Evolutionary conservation across 2,329 filamentous ascomycete genomes (phyloP).

Genomic region (Hypoxylon sp.): DNA sequence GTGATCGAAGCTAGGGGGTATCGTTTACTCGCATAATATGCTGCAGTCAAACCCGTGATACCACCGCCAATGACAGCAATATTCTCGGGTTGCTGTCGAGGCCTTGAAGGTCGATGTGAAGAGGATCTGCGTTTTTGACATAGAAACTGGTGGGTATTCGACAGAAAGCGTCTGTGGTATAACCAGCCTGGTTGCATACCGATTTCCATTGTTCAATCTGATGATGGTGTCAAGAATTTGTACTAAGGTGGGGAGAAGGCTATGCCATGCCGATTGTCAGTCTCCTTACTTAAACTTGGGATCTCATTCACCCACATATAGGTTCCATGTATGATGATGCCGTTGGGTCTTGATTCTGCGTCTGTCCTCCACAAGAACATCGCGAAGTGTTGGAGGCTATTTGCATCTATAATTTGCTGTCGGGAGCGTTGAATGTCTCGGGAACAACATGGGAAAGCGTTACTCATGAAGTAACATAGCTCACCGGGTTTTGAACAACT

Average conservation of each 20-base stretch:
- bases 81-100: constrained; percentile 5
- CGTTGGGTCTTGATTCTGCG: not conserved
- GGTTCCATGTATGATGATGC: constrained; percentile 3
- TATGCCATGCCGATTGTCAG: constrained; percentile 2
- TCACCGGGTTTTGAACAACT: not conserved
- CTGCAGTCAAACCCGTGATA: constrained; percentile 26
- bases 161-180: not conserved
- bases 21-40: constrained; percentile 24
- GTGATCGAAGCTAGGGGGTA: constrained; percentile 27
- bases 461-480: constrained; percentile 22
- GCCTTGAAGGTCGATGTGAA: not conserved
- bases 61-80: constrained; percentile 34
- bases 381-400: constrained; percentile 6
- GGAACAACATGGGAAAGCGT: constrained; percentile 1
- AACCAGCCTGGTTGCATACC: constrained; percentile 4
- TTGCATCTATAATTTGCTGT: constrained; percentile 10
- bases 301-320: not conserved
- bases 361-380: not conserved
- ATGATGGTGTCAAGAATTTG: not conserved
- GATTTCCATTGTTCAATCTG: constrained; percentile 1
- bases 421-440: constrained; percentile 5
- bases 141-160: not conserved
- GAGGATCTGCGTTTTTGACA: not conserved
- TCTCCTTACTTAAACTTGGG: not conserved
- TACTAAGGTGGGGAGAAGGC: not conserved